Evolutionary conservation across 2,329 filamentous ascomycete species (phyloP), one percentile per base, ranked within the genome.

Genomic region (Fusarium kyushuense): DNA sequence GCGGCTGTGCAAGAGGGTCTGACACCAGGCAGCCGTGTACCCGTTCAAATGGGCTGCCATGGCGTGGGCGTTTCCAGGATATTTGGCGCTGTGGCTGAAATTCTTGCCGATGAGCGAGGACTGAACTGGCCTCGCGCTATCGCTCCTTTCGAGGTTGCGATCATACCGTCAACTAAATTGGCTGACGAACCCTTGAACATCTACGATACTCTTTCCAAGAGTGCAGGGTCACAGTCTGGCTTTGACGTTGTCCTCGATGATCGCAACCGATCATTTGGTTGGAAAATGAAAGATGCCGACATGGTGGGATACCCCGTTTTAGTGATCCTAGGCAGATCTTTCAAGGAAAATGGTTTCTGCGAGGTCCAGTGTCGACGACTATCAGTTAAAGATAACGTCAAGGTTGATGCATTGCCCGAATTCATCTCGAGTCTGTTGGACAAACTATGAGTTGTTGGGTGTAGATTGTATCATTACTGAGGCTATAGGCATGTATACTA

Each of bases 21-120:
- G 6, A 25, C 46, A 8, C 72, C 75, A 21, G 72, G 72, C 13
- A 70, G 69, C 29, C 71, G 65, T 5, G 83, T 88, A 0, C 84
- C 89, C 0, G 85, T 97, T 74, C 89, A 97, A 69, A 99, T 99
- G 96, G 96, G 96, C 56, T 99, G 96, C 77, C 93, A 97, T 76
- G 96, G 96, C 1, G 96, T 99, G 64, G 96, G 96, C 3, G 89
- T 99, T 19, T 97, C 94, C 7, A 90, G 96, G 43, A 89, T 99
- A 72, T 90, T 99, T 64, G 94, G 91, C 11, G 93, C 96, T 2
- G 88, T 96, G 1, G 94, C 94, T 2, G 90, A 95, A 67, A 86
- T 90, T 38, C 83, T 93, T 12, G 85, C 89, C 0, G 93, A 97
- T 70, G 75, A 84, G 4, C 86, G 82, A 74, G 96, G 94, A 0